Conservation (phyloP, 164 flowering plant species). For the Umbellularia californica region DNA sequence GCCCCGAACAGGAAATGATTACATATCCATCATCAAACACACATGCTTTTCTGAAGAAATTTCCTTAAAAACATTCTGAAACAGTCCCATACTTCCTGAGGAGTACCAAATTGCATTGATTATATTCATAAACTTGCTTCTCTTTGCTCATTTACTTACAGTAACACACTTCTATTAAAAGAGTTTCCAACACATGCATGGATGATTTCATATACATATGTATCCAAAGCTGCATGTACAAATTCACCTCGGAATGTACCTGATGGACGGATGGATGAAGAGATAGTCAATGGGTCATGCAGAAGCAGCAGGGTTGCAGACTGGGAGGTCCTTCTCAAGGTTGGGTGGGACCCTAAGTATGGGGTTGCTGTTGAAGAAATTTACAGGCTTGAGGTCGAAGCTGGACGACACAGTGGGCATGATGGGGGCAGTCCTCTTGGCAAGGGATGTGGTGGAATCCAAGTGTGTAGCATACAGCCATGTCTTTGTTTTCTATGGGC, state of each 20-base stretch:
- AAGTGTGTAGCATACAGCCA: constrained; percentile 69
- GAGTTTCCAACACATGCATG: not conserved
- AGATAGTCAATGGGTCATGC: not conserved
- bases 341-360: constrained; percentile 42
- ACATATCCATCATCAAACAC: too few species aligned
- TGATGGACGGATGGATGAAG: not conserved
- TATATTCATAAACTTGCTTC: too few species aligned
- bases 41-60: too few species aligned
- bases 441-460: constrained; percentile 78
- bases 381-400: constrained; percentile 67
- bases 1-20: too few species aligned
- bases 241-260: not conserved
- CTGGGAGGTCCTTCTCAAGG: constrained; percentile 50
- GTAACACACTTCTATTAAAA: too few species aligned
- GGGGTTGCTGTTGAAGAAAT: constrained; percentile 73
- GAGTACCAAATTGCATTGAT: too few species aligned
- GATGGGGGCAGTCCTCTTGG: constrained; percentile 77
- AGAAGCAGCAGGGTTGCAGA: constrained; percentile 43
- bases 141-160: too few species aligned
- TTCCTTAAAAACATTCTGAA: too few species aligned
- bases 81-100: too few species aligned
- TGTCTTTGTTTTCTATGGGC: constrained; percentile 57
- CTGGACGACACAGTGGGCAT: constrained; percentile 72
- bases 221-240: not conserved
- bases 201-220: not conserved